Percentiles rank a stretch among this genome's conserved stretches.
Conservation (phyloP, 345 rosid species). For the Pelargonium nanum region DNA sequence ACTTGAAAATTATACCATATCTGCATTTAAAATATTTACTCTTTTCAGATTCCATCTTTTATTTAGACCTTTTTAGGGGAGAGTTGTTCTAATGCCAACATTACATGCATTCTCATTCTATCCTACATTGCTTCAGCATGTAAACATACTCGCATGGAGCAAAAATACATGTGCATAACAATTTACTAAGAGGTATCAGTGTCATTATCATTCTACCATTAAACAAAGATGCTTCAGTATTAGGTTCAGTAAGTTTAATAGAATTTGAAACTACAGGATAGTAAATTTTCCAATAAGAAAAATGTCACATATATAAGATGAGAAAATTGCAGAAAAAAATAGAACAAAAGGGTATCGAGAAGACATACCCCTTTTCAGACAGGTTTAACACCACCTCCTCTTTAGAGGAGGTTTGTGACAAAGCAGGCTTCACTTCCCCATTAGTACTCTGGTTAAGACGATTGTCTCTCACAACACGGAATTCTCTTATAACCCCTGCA, state of each 20-base stretch:
- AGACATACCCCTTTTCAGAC: slow-evolving; percentile 44
- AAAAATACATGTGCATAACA: background rate
- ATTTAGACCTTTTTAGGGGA: too few species aligned
- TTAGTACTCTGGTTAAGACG: slow-evolving; percentile 36
- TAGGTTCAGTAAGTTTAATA: background rate
- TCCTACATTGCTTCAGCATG: background rate
- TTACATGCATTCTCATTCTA: background rate
- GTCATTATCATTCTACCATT: background rate
- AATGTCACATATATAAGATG: background rate
- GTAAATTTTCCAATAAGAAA: background rate
- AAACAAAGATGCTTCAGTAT: background rate
- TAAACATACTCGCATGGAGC: too few species aligned
- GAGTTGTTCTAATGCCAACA: too few species aligned
- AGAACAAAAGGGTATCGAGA: background rate
- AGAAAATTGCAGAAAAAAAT: background rate
- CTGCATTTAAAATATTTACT: too few species aligned
- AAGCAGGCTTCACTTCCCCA: slow-evolving; percentile 37
- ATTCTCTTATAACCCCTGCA: slow-evolving; percentile 37
- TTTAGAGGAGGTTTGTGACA: slow-evolving; percentile 21
- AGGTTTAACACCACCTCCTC: slow-evolving; percentile 17
- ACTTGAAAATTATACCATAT: too few species aligned
- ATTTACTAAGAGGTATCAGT: background rate
- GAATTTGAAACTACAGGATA: background rate
- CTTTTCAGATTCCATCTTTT: too few species aligned
- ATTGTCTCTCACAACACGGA: slow-evolving; percentile 67